Evolutionary conservation across 768 basidiomycete species (phyloP).

Genomic region (Xerocomellus chrysenteron): DNA sequence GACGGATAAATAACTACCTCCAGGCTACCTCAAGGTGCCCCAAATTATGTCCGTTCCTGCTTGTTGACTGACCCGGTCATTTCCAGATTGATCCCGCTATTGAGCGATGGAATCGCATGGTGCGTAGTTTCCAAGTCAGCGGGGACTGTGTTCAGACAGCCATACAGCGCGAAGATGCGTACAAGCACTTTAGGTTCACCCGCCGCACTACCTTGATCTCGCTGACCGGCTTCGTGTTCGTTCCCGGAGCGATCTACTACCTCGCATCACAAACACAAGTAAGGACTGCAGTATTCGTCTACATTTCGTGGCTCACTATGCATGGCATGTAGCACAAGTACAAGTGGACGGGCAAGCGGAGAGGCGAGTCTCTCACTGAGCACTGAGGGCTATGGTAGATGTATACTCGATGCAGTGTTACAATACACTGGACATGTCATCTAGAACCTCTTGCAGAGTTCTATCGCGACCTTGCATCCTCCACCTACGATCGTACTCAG

Average conservation of each 20-base stretch:
- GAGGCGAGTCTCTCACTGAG: constrained; percentile 40
- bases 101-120: constrained; percentile 64
- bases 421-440: neutral
- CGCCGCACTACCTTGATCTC: constrained; percentile 59
- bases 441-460: constrained; percentile 81
- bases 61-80: constrained; percentile 1
- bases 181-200: constrained; percentile 82
- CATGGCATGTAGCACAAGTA: constrained; percentile 43
- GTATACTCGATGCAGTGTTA: constrained; percentile 1
- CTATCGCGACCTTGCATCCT: constrained; percentile 89
- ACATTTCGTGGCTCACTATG: constrained; percentile 5
- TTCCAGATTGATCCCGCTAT: constrained; percentile 52
- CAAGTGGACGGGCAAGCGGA: constrained; percentile 54
- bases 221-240: constrained; percentile 60
- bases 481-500: constrained; percentile 80
- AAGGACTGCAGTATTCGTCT: constrained; percentile 32
- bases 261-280: constrained; percentile 40
- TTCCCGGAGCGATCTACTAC: constrained; percentile 57
- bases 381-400: constrained; percentile 13
- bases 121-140: constrained; percentile 25
- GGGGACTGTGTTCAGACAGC: neutral
- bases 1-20: constrained; percentile 14
- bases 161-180: constrained; percentile 76
- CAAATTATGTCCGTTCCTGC: neutral
- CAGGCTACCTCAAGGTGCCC: constrained; percentile 61